Evolutionary conservation across 257 asterid genomes (phyloP).

Genomic region (Asclepias syriaca): DNA sequence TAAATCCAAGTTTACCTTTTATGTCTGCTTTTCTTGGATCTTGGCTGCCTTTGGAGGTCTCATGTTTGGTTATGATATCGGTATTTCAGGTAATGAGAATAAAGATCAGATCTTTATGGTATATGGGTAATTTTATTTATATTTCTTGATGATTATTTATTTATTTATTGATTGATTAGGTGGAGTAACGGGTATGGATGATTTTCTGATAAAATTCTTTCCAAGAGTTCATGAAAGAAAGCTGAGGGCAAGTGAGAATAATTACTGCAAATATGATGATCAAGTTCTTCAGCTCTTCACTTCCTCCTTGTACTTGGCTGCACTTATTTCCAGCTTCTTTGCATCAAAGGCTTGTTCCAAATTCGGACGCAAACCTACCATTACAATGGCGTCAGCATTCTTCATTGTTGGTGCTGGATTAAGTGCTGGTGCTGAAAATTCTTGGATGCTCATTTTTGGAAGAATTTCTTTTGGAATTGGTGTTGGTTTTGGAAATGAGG

Average conservation of each 20-base stretch:
- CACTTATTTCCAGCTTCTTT: slow-evolving; percentile 63
- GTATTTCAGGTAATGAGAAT: slow-evolving; percentile 20
- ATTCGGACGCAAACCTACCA: slow-evolving; percentile 62
- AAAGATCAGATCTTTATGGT: too few species aligned
- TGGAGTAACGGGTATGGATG: slow-evolving; percentile 82
- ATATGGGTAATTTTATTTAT: background rate
- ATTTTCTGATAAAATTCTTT: slow-evolving; percentile 62
- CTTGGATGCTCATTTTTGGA: slow-evolving; percentile 52
- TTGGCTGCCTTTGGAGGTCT: slow-evolving; percentile 26
- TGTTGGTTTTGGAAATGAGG: slow-evolving; percentile 91
- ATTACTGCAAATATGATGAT: slow-evolving; percentile 78
- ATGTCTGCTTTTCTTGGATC: slow-evolving; percentile 22
- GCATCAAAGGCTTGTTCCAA: slow-evolving; percentile 59
- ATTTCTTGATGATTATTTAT: background rate
- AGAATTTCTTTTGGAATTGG: slow-evolving; percentile 70
- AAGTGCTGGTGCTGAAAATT: slow-evolving; percentile 33
- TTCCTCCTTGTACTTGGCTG: slow-evolving; percentile 68
- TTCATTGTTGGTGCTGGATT: slow-evolving; percentile 51
- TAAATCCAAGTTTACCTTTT: slow-evolving; percentile 16
- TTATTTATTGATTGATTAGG: slow-evolving; percentile 27
- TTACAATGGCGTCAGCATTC: slow-evolving; percentile 41
- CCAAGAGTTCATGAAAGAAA: slow-evolving; percentile 46
- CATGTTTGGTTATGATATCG: slow-evolving; percentile 30
- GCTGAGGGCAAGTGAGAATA: slow-evolving; percentile 38
- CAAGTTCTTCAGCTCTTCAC: slow-evolving; percentile 77